Percentiles rank a stretch among this genome's conserved stretches.
phyloP scores from a whole-genome alignment of 2,329 filamentous ascomycete species.

The Fusarium aywerte region DNA sequence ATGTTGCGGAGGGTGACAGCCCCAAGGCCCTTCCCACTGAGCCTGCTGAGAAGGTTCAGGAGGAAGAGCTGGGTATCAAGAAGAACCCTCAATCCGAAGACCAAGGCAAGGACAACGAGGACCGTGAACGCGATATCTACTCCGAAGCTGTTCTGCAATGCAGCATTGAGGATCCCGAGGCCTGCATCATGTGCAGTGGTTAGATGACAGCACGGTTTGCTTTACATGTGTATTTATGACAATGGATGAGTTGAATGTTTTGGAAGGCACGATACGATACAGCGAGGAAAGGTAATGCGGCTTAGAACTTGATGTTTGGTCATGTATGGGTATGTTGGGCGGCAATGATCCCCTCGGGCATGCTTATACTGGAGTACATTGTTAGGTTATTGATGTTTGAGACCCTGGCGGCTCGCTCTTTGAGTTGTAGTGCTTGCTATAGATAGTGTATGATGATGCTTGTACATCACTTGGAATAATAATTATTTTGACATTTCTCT shows the following conservation, averaged over 20 bases:
- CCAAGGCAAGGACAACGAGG: constrained; percentile 73
- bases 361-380: constrained; percentile 38
- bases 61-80: constrained; percentile 69
- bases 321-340: constrained; percentile 29
- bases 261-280: constrained; percentile 37
- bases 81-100: constrained; percentile 76
- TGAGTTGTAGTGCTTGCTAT: constrained; percentile 24
- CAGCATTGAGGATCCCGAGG: constrained; percentile 97
- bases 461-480: constrained; percentile 19
- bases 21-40: constrained; percentile 82
- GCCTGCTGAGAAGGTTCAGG: constrained; percentile 69
- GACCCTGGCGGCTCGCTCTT: constrained; percentile 14
- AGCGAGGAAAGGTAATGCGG: constrained; percentile 40
- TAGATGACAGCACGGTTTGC: constrained; percentile 55
- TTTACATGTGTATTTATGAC: constrained; percentile 46
- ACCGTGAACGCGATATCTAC: constrained; percentile 91
- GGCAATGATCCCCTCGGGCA: constrained; percentile 27
- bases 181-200: constrained; percentile 97
- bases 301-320: constrained; percentile 32
- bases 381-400: constrained; percentile 22
- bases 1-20: constrained; percentile 79
- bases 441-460: constrained; percentile 35
- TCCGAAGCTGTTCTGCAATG: constrained; percentile 91
- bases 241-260: constrained; percentile 48
- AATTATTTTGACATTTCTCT: background rate